phyloP scores from a whole-genome alignment of 2,329 filamentous ascomycete genomes.

The Rhynchosporium secalis region DNA sequence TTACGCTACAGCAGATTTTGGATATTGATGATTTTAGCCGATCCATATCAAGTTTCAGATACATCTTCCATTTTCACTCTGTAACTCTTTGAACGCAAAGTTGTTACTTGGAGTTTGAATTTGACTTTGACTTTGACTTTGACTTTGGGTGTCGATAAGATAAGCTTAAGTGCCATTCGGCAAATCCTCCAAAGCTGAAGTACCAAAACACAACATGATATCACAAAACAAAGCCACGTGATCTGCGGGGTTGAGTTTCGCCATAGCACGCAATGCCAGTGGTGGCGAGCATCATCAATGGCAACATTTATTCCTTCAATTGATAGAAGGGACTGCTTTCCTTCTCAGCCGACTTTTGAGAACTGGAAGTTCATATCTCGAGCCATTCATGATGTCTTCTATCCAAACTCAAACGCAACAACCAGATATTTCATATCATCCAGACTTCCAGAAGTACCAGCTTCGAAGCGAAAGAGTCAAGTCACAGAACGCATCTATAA shows the following conservation, averaged over 20 bases:
- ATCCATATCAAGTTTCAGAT: no score
- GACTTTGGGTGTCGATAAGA: no score
- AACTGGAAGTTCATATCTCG: neutral
- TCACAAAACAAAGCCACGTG: neutral
- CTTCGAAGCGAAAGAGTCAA: constrained; percentile 49
- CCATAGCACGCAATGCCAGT: neutral
- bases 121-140: no score
- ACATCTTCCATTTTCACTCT: no score
- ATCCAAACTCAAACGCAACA: constrained; percentile 45
- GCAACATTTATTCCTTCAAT: neutral
- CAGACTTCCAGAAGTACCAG: constrained; percentile 54
- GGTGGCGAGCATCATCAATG: constrained; percentile 1
- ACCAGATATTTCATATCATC: constrained; percentile 60
- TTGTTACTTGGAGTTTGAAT: no score
- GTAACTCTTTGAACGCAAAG: no score
- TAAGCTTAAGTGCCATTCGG: no score
- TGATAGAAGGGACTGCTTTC: neutral
- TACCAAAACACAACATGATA: neutral
- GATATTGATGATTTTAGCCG: no score
- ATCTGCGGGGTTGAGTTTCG: constrained; percentile 1
- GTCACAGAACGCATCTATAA: constrained; percentile 44
- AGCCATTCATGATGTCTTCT: neutral
- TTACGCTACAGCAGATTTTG: no score
- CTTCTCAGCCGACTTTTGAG: neutral
- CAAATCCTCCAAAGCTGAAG: no score